Evolutionary conservation across 176 grass and related monocot species (phyloP).

Genomic region (Avena atlantica): DNA sequence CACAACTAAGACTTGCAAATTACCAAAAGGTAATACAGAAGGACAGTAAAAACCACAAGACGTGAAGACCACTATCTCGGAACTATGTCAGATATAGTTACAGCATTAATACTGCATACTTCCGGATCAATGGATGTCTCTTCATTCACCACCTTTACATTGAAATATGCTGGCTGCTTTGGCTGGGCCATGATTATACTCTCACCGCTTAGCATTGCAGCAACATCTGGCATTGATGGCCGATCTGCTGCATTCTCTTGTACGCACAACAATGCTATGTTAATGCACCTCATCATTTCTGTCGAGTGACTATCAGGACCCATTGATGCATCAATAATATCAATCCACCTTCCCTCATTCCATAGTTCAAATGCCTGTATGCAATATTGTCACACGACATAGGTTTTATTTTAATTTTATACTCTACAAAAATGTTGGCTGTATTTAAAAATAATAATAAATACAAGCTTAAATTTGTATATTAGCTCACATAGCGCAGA

Average conservation of each 20-base stretch:
- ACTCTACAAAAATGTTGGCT: too few relatives aligned
- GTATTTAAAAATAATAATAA: background rate
- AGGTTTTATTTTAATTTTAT: background rate
- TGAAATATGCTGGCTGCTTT: background rate
- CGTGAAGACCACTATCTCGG: background rate
- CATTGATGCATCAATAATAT: background rate
- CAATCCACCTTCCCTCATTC: background rate
- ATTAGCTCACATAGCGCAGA: background rate
- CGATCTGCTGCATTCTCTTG: background rate
- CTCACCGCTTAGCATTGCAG: background rate
- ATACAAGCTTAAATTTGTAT: background rate
- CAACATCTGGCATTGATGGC: background rate
- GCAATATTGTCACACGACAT: background rate
- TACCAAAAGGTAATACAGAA: too few relatives aligned
- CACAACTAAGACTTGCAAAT: too few relatives aligned
- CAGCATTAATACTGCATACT: background rate
- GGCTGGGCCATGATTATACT: background rate
- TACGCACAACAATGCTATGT: background rate
- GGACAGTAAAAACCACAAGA: too few relatives aligned
- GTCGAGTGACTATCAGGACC: background rate
- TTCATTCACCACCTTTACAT: background rate
- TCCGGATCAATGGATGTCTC: background rate
- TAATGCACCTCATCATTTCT: background rate
- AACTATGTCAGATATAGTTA: background rate
- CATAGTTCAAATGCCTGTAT: background rate